These are phyloP conservation scores for Pyricularia sp. DNA, from an alignment of 2,329 filamentous ascomycete genomes.

Conservation along the genomic window DNA sequence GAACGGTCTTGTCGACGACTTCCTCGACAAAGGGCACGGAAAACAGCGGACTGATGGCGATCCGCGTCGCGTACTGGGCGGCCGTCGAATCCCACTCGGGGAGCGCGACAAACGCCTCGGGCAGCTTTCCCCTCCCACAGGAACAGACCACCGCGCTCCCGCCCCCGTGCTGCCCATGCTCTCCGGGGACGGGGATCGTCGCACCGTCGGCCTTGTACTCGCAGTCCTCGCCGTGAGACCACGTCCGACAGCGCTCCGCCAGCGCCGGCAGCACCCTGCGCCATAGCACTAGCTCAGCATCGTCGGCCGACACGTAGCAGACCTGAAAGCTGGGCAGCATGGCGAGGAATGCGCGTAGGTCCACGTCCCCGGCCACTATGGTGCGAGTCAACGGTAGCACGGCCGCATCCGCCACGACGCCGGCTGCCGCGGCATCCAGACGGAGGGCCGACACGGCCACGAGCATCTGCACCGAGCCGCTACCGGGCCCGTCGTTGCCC, in stretches of 20 bases:
- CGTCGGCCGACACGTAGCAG: constrained; percentile 29
- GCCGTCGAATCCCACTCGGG: constrained; percentile 33
- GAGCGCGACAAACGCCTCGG: constrained; percentile 26
- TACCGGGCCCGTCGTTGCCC: constrained; percentile 9
- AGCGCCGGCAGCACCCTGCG: constrained; percentile 32
- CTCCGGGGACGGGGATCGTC: constrained; percentile 28
- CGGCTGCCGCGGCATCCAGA: constrained; percentile 30
- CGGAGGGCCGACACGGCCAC: constrained; percentile 32
- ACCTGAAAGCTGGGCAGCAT: constrained; percentile 25
- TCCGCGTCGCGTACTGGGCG: constrained; percentile 35
- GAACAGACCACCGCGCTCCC: constrained; percentile 28
- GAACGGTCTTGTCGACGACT: constrained; percentile 18
- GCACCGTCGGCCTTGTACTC: constrained; percentile 28
- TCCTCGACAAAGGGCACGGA: constrained; percentile 33
- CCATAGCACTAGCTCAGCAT: constrained; percentile 49
- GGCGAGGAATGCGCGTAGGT: constrained; percentile 28
- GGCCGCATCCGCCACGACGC: constrained; percentile 36
- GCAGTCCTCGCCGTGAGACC: constrained; percentile 29
- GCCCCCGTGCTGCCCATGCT: constrained; percentile 15
- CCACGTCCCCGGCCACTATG: constrained; percentile 18
- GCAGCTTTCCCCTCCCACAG: constrained; percentile 34
- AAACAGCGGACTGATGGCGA: constrained; percentile 48
- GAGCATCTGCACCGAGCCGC: constrained; percentile 29
- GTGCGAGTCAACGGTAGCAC: constrained; percentile 31
- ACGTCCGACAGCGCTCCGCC: constrained; percentile 39